Base-by-base conservation (phyloP, 805 yeast species). In the Starmerella stigmatis region DNA sequence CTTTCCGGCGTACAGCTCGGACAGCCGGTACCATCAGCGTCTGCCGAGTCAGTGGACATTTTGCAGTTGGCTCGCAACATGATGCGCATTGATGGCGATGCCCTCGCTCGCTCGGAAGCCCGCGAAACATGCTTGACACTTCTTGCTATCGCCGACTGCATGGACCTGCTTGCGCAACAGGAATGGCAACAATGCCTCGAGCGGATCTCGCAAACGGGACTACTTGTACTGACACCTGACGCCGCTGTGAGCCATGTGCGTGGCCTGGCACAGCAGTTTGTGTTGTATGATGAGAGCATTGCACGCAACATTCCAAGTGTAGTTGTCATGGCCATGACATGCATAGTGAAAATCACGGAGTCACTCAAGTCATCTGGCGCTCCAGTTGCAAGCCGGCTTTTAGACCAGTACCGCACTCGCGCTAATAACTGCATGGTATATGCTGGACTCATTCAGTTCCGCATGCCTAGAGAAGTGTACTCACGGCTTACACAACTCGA, bases 401-500 rank as follows among this genome's bases (percentile, higher is more conserved):
- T 49, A 13, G 48, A 51, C 26, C 54, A 47, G 37, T 47, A 54
- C 47, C 47, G 54, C 8, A 46, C 40, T 41, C 45, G 53, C 33
- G 86, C 94, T 2, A 81, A 78, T 61, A 86, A 86, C 63, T 82
- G 94, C 63, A 86, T 88, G 86, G 76, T 88, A 3, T 89, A 81
- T 62, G 94, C 96, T 6, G 97, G 96, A 49, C 81, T 89, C 79
- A 80, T 88, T 29, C 94, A 85, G 64, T 86, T 83, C 64, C 79
- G 81, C 60, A 85, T 88, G 94, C 94, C 96, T 8, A 65, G 81
- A 47, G 63, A 61, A 46, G 54, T 55, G 12, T 58, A 52, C 43
- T 34, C 49, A 20, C 40, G 40, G 20, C 45, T 58, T 23, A 53
- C 59, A 19, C 44, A 50, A 34, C 49, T 57, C 21, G 61, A 58